Evolutionary conservation across 2,329 filamentous ascomycete genomes (phyloP), one percentile per base, ranked within the genome.

Genomic region (Allantophomopsis cytisporea): DNA sequence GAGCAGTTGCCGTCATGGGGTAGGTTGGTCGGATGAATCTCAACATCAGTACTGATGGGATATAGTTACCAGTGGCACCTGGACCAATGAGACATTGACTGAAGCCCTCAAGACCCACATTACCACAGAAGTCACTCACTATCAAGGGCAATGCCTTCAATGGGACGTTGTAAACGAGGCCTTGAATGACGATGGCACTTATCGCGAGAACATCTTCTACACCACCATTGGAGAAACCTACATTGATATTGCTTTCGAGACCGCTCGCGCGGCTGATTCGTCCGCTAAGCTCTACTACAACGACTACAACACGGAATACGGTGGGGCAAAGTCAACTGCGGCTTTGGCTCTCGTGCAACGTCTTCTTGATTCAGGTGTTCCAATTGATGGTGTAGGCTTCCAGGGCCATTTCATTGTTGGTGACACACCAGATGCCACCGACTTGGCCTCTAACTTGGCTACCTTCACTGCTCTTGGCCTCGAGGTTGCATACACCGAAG

Each of bases 111-210:
- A 74, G 54, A 68, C 68, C 39, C 78, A 82, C 55, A 75, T 83
- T 47, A 64, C 66, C 43, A 65, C 70, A 45, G 72, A 70, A 37
- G 69, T 74, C 3, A 63, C 60, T 8, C 66, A 79, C 53, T 80
- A 71, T 60, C 71, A 71, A 54, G 69, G 71, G 40, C 62, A 71
- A 47, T 77, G 75, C 55, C 72, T 73, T 52, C 64, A 68, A 21
- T 82, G 75, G 75, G 76, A 81, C 43, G 76, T 82, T 0, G 69
- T 80, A 15, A 82, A 81, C 52, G 76, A 82, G 59, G 71, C 68
- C 10, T 64, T 76, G 39, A 65, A 69, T 41, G 75, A 80, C 16
- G 66, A 71, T 47, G 73, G 72, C 13, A 66, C 61, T 11, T 73
- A 63, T 56, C 62, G 73, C 41, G 46, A 59, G 38, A 64, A 57